Conservation (phyloP, 352 stramenopile species). For the Phytophthora kernoviae region DNA sequence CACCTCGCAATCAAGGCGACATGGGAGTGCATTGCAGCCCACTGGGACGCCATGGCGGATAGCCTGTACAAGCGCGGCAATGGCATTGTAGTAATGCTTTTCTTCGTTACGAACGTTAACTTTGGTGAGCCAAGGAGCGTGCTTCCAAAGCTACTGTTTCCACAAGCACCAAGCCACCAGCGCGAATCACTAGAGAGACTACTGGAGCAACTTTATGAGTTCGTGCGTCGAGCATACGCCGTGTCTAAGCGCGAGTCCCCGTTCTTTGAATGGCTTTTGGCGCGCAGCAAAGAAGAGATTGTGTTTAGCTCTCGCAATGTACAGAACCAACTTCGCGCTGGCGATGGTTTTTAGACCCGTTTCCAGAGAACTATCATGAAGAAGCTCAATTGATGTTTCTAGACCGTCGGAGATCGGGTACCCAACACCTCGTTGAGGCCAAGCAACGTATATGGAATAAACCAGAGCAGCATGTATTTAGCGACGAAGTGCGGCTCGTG, state of each 20-base stretch:
- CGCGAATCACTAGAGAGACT: conserved; percentile 44
- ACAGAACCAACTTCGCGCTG: conserved; percentile 29
- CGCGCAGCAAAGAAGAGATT: conserved; percentile 56
- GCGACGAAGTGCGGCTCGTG: conserved; percentile 61
- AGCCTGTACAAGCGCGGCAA: conserved; percentile 48
- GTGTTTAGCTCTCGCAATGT: conserved; percentile 40
- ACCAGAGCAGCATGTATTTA: conserved; percentile 56
- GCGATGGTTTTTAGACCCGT: conserved; percentile 60
- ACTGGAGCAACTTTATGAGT: conserved; percentile 48
- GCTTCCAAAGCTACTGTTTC: conserved; percentile 53
- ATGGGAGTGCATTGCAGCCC: conserved; percentile 70
- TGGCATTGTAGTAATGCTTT: conserved; percentile 61
- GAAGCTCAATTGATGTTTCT: conserved; percentile 48
- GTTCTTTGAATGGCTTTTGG: conserved; percentile 63
- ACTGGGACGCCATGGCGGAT: conserved; percentile 59
- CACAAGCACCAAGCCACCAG: conserved; percentile 44
- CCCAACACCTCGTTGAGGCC: conserved; percentile 44
- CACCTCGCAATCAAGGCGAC: conserved; percentile 62
- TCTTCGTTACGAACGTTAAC: conserved; percentile 69
- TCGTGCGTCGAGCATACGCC: conserved; percentile 38
- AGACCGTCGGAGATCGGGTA: conserved; percentile 38
- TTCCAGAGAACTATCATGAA: conserved; percentile 43
- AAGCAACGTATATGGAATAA: conserved; percentile 47
- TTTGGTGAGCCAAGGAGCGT: conserved; percentile 51
- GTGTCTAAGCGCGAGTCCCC: conserved; percentile 44